Base-by-base conservation (phyloP, 2,329 filamentous ascomycete genomes). In the Fusarium siculi region DNA sequence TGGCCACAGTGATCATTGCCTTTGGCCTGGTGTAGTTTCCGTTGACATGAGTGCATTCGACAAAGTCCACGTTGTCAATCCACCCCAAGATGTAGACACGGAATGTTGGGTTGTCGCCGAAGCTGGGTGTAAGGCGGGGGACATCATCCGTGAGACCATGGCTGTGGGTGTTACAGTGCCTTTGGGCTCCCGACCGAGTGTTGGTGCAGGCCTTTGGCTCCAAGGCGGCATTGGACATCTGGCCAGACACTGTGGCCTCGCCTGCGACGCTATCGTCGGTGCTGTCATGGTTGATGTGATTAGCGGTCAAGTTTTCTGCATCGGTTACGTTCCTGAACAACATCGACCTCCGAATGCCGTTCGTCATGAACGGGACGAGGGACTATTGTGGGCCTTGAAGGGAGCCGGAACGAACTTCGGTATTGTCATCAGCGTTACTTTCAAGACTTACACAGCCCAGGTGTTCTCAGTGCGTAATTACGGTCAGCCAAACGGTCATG, bases 161-260 rank as follows among this genome's bases (percentile, higher is more conserved):
- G 79, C 64, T 4, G 81, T 71, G 0, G 87, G 85, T 5, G 2
- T 91, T 59, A 88, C 86, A 62, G 85, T 92, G 5, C 89, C 90
- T 1, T 77, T 92, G 7, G 90, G 90, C 5, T 77, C 88, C 32
- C 87, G 90, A 10, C 90, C 90, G 70, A 91, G 89, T 71, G 89
- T 92, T 32, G 90, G 90, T 6, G 86, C 88, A 0, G 90, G 90
- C 0, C 73, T 90, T 19, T 92, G 89, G 88, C 81, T 92, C 52
- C 89, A 92, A 81, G 90, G 90, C 44, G 90, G 90, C 58, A 89
- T 92, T 54, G 89, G 90, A 4, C 89, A 91, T 71, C 80, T 90
- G n/a, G 75, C 86, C 40, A 83, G 89, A 65, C 61, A 83, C 14
- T 79, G 89, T 70, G 89, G 90, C 3, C 87, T 92, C 18, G 69